phyloP scores from a whole-genome alignment of 495 filamentous ascomycete species.

The Xylaria longipes region DNA sequence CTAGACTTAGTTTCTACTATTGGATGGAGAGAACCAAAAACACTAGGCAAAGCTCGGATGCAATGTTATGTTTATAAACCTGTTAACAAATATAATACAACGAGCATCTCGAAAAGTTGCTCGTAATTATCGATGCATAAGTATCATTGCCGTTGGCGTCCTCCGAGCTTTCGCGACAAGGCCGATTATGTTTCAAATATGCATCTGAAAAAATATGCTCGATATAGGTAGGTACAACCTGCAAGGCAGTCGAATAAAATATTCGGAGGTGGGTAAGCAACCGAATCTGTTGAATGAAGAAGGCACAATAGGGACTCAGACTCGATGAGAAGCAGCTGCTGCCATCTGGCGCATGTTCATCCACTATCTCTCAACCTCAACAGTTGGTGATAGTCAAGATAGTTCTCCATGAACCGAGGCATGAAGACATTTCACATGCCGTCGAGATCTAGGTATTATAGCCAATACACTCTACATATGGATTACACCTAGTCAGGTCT shows the following conservation, averaged over 20 bases:
- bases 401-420: neutral
- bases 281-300: neutral
- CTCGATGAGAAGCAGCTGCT: conserved; percentile 15
- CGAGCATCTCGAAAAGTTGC: neutral
- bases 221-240: too few species aligned
- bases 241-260: neutral
- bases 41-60: neutral
- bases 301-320: neutral
- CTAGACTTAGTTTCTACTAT: neutral
- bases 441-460: neutral
- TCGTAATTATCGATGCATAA: neutral
- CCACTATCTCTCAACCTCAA: conserved; percentile 17
- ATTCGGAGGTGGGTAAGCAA: neutral
- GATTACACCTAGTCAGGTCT: neutral
- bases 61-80: neutral
- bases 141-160: neutral
- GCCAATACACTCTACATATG: neutral
- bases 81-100: neutral
- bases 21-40: neutral
- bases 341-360: conserved; percentile 21
- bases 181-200: neutral
- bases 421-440: neutral
- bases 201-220: neutral
- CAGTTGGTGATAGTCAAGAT: conserved; percentile 3
- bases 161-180: neutral